phyloP scores from a whole-genome alignment of 225 moss, liverwort and hornwort species.

The Thuidium tamariscinum region DNA sequence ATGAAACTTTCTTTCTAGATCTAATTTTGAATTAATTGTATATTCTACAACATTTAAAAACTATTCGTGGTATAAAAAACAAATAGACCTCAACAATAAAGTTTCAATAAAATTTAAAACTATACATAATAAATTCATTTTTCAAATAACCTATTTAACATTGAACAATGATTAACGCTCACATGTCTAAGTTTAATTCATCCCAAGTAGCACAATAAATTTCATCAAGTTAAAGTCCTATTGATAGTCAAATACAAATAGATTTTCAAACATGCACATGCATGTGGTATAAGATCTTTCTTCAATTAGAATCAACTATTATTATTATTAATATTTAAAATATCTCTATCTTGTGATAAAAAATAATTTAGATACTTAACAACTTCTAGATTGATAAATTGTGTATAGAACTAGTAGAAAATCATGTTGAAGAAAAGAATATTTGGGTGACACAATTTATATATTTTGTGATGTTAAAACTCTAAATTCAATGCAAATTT shows the following conservation, averaged over 20 bases:
- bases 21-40: not conserved
- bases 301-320: too few species aligned
- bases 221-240: not conserved
- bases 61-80: not conserved
- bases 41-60: fast-evolving
- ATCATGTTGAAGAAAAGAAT: not conserved
- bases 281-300: not conserved
- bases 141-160: not conserved
- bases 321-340: not conserved
- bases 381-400: not conserved
- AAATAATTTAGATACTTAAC: too few species aligned
- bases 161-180: not conserved
- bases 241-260: not conserved
- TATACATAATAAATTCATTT: not conserved
- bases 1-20: not conserved
- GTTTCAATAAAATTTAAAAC: not conserved
- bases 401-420: fast-evolving
- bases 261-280: not conserved
- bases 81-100: not conserved
- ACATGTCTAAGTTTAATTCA: not conserved
- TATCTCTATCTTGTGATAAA: too few species aligned
- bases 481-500: not conserved
- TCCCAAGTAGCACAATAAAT: not conserved
- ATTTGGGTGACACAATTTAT: not conserved
- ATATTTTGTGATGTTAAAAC: fast-evolving